phyloP scores from a whole-genome alignment of 257 asterid species.

The Catharanthus roseus region DNA sequence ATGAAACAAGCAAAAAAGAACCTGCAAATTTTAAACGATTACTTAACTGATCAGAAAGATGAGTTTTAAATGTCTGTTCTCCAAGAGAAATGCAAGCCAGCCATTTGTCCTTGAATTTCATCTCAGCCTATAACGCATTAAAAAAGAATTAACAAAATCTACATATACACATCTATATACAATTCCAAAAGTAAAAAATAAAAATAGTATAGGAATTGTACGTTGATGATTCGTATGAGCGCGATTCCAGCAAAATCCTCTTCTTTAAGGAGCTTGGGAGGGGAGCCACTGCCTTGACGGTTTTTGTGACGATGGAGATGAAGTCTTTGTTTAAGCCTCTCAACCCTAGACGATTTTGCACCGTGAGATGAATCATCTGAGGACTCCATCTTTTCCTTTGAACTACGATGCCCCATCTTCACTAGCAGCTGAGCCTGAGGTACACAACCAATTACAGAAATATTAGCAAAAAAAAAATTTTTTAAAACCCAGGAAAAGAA shows the following conservation, averaged over 20 bases:
- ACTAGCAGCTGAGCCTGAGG: not conserved
- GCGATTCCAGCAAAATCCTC: constrained; percentile 94
- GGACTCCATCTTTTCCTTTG: constrained; percentile 33
- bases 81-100: constrained; percentile 86
- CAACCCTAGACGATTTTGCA: constrained; percentile 40
- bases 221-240: constrained; percentile 55
- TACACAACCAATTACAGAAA: too few relatives aligned
- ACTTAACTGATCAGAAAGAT: constrained; percentile 72
- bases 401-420: constrained; percentile 65
- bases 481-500: too few relatives aligned
- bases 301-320: constrained; percentile 39
- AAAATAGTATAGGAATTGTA: constrained; percentile 19
- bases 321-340: constrained; percentile 53
- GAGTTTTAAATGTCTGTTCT: constrained; percentile 83
- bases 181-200: not conserved
- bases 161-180: not conserved
- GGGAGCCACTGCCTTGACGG: constrained; percentile 23
- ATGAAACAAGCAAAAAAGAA: not conserved
- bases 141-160: constrained; percentile 10
- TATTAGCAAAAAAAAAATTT: too few relatives aligned
- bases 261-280: constrained; percentile 44
- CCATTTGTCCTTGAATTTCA: constrained; percentile 95
- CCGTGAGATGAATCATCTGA: constrained; percentile 46
- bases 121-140: constrained; percentile 64
- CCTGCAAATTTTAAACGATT: too few relatives aligned